Evolutionary conservation across 176 grass and related monocot genomes (phyloP), one percentile per base, ranked within the genome.

Genomic region (Elymus sibiricus): DNA sequence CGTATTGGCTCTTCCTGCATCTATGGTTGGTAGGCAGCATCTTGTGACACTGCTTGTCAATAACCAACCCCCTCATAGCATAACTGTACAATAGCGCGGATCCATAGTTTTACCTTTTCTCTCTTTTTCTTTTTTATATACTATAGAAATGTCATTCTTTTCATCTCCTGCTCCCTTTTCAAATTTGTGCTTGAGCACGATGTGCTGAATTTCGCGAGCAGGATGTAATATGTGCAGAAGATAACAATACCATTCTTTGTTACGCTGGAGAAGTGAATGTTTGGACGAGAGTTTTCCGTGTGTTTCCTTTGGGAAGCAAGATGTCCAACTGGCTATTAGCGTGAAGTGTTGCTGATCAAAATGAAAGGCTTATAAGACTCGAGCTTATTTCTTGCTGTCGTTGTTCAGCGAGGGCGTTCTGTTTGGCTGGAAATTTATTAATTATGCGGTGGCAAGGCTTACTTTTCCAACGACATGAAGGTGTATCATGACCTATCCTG

Each of bases 11-110:
- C 64, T 89, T 87, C 82, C 37, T 95, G 90, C 96, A 98, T 88
- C 79, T 98, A 60, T 98, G 90, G 96, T 74, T 98, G 82, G 75
- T 98, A 34, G 94, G 93, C 60, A 87, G 92, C 76, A 90, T 98
- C 69, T 86, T 95, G 80, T 94, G 85, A 92, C 85, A 79, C 79
- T 61, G 44, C 49, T 86, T 59, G 62, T 64, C 25, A 34, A 56
- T 64, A 83, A 42, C 70, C 67, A 64, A 32, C 27, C 66, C 78
- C 16, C 39, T 73, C 49, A 76, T 79, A 90, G 83, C 73, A 89
- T 82, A 92, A 87, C 60, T 95, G 81, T 95, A 95, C 58, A 77
- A 92, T 95, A 92, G 84, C 64, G 80, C 9, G 34, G 69, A 82
- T 79, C 56, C 49, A 76, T 32, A 82, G 60, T 82, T 87, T 82